Percentiles rank a stretch among this genome's conserved stretches.
phyloP scores from a whole-genome alignment of 2,329 filamentous ascomycete species.

The Phyllosticta citribraziliensis region DNA sequence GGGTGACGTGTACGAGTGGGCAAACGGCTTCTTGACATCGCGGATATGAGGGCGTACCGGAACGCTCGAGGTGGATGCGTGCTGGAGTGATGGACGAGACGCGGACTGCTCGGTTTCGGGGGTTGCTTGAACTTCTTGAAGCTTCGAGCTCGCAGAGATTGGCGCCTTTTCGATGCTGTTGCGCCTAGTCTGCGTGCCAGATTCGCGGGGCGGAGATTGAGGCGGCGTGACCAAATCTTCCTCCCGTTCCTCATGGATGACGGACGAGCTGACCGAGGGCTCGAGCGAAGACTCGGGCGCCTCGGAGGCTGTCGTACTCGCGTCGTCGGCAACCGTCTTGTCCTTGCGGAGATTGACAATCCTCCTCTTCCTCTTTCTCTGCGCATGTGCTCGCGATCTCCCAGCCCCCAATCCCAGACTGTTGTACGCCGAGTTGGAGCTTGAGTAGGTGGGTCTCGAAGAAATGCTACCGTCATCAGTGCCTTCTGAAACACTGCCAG shows the following conservation, averaged over 20 bases:
- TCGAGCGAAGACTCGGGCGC: constrained; percentile 44
- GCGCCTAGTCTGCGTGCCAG: background rate
- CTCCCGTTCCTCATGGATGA: constrained; percentile 22
- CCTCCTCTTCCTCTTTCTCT: constrained; percentile 72
- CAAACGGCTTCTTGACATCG: constrained; percentile 9
- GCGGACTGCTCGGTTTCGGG: background rate
- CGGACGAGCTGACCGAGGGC: constrained; percentile 45
- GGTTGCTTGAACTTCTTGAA: background rate
- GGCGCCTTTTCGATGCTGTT: constrained; percentile 5
- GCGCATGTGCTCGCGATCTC: constrained; percentile 49
- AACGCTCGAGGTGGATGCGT: background rate
- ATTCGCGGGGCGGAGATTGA: constrained; percentile 17
- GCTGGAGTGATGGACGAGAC: background rate
- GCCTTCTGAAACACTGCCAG: constrained; percentile 28
- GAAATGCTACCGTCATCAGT: constrained; percentile 42
- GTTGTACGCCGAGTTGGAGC: constrained; percentile 48
- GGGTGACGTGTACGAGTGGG: constrained; percentile 11
- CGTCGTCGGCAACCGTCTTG: constrained; percentile 39
- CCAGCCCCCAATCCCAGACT: constrained; percentile 55
- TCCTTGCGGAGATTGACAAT: constrained; percentile 70
- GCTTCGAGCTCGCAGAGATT: background rate
- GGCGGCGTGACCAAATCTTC: constrained; percentile 25
- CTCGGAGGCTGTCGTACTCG: constrained; percentile 41
- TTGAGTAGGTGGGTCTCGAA: constrained; percentile 59
- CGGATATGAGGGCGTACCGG: constrained; percentile 15